Conservation (phyloP, 371 early-diverging fungal genomes). For the Mucor mucedo region DNA sequence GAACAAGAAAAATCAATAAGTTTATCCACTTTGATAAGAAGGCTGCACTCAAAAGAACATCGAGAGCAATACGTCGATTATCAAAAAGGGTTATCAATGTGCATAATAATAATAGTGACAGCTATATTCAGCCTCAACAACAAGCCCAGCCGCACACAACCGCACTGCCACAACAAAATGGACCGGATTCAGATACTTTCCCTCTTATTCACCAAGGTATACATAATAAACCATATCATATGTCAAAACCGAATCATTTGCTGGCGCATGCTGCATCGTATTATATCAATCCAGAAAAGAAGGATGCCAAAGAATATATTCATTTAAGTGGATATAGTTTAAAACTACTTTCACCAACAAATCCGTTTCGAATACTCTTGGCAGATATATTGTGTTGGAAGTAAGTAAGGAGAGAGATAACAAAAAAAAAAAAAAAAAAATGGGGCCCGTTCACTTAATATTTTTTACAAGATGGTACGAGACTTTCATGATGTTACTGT, state of each 20-base stretch:
- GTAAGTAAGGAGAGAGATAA: slow-evolving; percentile 20
- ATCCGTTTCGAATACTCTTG: slow-evolving; percentile 31
- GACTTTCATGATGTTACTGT: slow-evolving; percentile 54
- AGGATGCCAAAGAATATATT: slow-evolving; percentile 13
- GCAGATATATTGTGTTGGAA: slow-evolving; percentile 36
- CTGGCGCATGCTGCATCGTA: background rate
- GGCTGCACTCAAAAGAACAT: slow-evolving; percentile 7
- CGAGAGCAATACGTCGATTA: slow-evolving; percentile 29
- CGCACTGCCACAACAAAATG: background rate
- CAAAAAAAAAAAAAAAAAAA: slow-evolving; percentile 5
- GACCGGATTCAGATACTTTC: slow-evolving; percentile 10
- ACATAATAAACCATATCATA: slow-evolving; percentile 15
- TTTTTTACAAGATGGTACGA: slow-evolving; percentile 59
- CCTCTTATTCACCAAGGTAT: slow-evolving; percentile 27
- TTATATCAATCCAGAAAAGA: slow-evolving; percentile 14
- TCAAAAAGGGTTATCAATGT: slow-evolving; percentile 41
- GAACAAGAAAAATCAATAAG: slow-evolving; percentile 12
- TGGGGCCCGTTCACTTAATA: background rate
- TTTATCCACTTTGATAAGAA: slow-evolving; percentile 12
- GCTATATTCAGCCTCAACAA: slow-evolving; percentile 1
- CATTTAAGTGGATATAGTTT: slow-evolving; percentile 37
- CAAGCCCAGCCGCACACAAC: background rate
- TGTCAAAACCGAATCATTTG: background rate
- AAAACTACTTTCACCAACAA: slow-evolving; percentile 33
- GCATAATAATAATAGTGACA: slow-evolving; percentile 24